Evolutionary conservation across 805 yeast species (phyloP).

Genomic region (Candida nanaspora): DNA sequence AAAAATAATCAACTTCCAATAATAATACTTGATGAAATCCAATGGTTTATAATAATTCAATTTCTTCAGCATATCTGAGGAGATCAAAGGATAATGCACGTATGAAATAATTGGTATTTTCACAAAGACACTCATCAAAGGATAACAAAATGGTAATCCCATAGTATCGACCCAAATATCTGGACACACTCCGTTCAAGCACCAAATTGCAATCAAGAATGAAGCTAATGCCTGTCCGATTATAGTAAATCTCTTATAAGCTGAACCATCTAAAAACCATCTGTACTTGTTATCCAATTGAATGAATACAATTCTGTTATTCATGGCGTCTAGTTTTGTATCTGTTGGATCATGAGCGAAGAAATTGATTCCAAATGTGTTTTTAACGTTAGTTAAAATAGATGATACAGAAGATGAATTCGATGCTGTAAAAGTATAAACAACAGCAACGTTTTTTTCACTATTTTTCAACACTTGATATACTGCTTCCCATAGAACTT

Average conservation of each 20-base stretch:
- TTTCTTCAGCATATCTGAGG: conserved; percentile 76
- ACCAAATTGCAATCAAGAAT: conserved; percentile 58
- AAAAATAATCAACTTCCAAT: conserved; percentile 66
- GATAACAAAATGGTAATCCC: conserved; percentile 88
- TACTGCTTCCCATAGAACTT: conserved; percentile 93
- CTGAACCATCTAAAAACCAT: conserved; percentile 55
- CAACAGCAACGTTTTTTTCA: conserved; percentile 46
- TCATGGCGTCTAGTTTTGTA: conserved; percentile 5
- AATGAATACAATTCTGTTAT: conserved; percentile 24
- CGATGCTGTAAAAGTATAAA: conserved; percentile 42
- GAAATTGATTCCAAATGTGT: conserved; percentile 22
- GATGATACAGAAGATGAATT: conserved; percentile 17
- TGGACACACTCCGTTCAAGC: conserved; percentile 61
- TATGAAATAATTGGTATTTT: conserved; percentile 77
- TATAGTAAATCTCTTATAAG: conserved; percentile 77
- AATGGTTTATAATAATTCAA: conserved; percentile 25
- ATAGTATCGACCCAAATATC: conserved; percentile 93
- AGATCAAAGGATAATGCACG: conserved; percentile 92
- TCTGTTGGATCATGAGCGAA: conserved; percentile 2
- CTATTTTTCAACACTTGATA: conserved; percentile 51
- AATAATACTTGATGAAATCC: conserved; percentile 39
- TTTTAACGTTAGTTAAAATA: conserved; percentile 15
- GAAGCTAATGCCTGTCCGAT: conserved; percentile 87
- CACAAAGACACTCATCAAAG: conserved; percentile 47
- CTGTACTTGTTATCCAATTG: conserved; percentile 28